Evolutionary conservation across 2,329 filamentous ascomycete genomes (phyloP).

Genomic region (Xylaria digitata): DNA sequence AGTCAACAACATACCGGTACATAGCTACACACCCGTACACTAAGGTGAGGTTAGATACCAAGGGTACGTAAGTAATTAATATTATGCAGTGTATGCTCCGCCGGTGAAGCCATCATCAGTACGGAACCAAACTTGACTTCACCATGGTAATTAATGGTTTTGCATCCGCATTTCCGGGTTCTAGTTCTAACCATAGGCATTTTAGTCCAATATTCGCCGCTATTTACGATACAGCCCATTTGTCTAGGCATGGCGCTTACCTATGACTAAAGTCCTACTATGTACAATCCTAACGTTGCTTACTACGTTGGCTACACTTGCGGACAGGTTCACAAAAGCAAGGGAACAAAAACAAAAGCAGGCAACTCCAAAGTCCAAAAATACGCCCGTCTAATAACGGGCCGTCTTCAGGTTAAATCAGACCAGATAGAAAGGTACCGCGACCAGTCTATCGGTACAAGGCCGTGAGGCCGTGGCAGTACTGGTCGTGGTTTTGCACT

Average conservation of each 20-base stretch:
- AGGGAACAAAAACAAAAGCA: background rate
- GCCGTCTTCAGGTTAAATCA: conserved; percentile 14
- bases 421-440: background rate
- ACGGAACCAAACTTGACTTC: conserved; percentile 10
- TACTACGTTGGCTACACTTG: conserved; percentile 21
- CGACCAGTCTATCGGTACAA: background rate
- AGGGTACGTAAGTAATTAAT: background rate
- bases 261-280: conserved; percentile 8
- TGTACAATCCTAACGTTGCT: conserved; percentile 14
- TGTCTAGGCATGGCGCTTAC: background rate
- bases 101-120: conserved; percentile 13
- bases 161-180: background rate
- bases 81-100: conserved; percentile 6
- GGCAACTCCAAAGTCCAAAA: background rate
- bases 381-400: background rate
- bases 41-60: background rate
- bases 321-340: background rate
- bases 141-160: conserved; percentile 6
- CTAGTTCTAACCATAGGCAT: conserved; percentile 1
- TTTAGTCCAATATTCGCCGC: background rate
- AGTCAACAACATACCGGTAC: background rate
- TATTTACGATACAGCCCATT: background rate
- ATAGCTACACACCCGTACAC: no score
- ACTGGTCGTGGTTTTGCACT: background rate
- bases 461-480: conserved; percentile 7